Evolutionary conservation across 2,329 filamentous ascomycete genomes (phyloP), one percentile per base, ranked within the genome.

Genomic region (Lasiodiplodia sp.): DNA sequence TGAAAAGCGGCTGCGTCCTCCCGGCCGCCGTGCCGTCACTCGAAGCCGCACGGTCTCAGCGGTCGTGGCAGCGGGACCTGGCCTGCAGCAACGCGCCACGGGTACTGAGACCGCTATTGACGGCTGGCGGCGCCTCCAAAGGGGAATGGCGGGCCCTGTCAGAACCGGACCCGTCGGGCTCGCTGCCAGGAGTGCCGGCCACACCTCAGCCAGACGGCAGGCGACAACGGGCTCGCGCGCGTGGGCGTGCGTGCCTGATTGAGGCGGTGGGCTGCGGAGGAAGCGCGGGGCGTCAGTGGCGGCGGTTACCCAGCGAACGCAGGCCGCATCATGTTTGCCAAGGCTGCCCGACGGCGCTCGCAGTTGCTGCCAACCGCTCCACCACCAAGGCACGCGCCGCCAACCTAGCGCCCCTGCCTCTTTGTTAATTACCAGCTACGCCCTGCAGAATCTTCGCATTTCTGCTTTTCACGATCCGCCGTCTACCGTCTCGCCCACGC

Each of bases 291-390:
- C 21, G 63, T 11, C 11, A 23, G 52, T 57, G 64, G 64, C 64
- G 55, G 7, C 31, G 40, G 65, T 67, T 67, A 67, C 65, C 65
- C 65, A 40, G 65, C 65, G 65, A 67, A 67, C 65, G 65, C 44
- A 49, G 31, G 64, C 64, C 64, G 64, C 37, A 47, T 55, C 53
- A 52, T 67, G 65, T 67, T 60, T 60, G 56, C 65, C 65, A 51
- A 60, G 53, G 28, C 49, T 2, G 10, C 44, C 60, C 60, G n/a
- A 64, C 47, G 37, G 58, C 58, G 34, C 28, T 18, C 44, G 14
- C 47, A 64, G 47, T 49, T 58, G 55, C 65, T 67, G 52, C 52
- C 52, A 44, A 38, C 51, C 57, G 57, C 56, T 60, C 57, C 57
- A 60, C 58, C 58, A 51, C 58, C 58, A 49, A 63, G 58, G 58